phyloP scores from a whole-genome alignment of 2,329 filamentous ascomycete species.

The Xylariaceae sp. region DNA sequence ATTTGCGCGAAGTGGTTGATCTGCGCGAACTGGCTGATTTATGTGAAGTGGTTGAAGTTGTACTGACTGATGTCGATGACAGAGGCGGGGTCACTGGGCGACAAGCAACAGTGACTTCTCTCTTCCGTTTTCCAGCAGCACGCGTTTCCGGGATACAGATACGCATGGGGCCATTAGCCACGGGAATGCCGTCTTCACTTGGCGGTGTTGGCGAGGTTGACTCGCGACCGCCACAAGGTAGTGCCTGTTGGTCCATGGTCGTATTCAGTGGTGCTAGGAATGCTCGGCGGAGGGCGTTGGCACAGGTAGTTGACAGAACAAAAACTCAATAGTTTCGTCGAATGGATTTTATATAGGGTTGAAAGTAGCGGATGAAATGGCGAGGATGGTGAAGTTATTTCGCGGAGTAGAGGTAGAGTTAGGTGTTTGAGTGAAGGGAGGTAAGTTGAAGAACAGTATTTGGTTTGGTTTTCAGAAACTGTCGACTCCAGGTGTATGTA shows the following conservation, averaged over 20 bases:
- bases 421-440: slow-evolving; percentile 5
- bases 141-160: background rate
- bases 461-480: too few relatives aligned
- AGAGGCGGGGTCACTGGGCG: background rate
- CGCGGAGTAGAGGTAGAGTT: background rate
- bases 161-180: too few relatives aligned
- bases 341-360: background rate
- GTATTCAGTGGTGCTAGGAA: background rate
- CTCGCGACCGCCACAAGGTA: background rate
- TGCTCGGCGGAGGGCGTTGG: slow-evolving; percentile 1
- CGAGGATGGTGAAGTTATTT: background rate
- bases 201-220: background rate
- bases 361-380: background rate
- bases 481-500: background rate
- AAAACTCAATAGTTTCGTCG: background rate
- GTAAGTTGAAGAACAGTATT: background rate
- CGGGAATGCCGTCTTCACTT: background rate
- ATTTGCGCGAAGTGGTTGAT: background rate
- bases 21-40: background rate
- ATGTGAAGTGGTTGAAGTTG: too few relatives aligned
- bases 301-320: background rate
- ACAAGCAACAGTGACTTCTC: background rate
- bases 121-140: background rate
- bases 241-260: background rate
- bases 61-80: background rate